phyloP scores from a whole-genome alignment of 805 yeast genomes.

The Sugiyamaella lignohabitans region DNA sequence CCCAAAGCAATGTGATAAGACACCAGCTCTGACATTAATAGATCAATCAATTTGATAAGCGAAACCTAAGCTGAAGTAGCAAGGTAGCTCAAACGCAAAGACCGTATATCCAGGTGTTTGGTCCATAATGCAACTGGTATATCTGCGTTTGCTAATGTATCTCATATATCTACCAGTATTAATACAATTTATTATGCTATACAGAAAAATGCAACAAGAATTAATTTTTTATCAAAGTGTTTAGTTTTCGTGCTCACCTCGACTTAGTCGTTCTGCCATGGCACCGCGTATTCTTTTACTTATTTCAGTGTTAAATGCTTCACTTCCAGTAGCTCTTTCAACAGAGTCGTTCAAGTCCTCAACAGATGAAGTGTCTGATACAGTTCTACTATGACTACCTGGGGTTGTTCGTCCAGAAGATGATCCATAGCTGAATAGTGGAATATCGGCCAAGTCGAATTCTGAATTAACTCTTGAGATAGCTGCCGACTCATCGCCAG shows the following conservation, averaged over 20 bases:
- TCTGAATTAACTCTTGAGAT: constrained; percentile 57
- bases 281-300: constrained; percentile 23
- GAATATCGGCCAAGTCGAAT: constrained; percentile 57
- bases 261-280: constrained; percentile 18
- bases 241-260: not conserved
- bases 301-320: constrained; percentile 20
- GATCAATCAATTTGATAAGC: no score
- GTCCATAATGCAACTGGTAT: no score
- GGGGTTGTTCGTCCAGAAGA: constrained; percentile 12
- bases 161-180: no score
- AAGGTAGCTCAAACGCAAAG: no score
- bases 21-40: no score
- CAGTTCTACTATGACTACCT: constrained; percentile 5
- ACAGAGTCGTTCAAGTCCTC: not conserved
- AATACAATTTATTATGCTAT: no score
- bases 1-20: no score
- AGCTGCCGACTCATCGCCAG: constrained; percentile 42
- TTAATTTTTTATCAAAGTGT: no score
- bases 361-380: constrained; percentile 3
- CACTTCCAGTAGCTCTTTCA: constrained; percentile 12
- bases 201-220: no score
- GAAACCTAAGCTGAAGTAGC: no score
- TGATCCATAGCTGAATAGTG: constrained; percentile 46
- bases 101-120: no score
- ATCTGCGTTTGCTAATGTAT: no score